Evolutionary conservation across 176 grass and related monocot species (phyloP).

Genomic region (Urochloa ruziziensis): DNA sequence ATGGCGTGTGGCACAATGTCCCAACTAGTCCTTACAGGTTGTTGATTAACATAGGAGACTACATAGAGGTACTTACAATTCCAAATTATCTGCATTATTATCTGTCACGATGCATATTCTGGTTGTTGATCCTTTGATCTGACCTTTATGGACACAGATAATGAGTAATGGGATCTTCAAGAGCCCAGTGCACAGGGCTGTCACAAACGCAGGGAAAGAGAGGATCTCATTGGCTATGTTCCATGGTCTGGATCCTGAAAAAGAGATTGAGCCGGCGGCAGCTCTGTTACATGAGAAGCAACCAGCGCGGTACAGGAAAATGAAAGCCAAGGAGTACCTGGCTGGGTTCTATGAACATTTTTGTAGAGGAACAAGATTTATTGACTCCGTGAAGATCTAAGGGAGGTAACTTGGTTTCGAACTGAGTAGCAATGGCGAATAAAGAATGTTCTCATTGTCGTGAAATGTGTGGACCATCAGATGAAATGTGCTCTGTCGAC

Average conservation of each 20-base stretch:
- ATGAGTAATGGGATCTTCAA: constrained; percentile 53
- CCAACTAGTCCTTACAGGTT: constrained; percentile 33
- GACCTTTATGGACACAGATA: not conserved
- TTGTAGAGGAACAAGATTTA: constrained; percentile 20
- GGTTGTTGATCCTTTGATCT: not conserved
- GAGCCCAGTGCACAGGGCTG: constrained; percentile 52
- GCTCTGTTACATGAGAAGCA: constrained; percentile 21
- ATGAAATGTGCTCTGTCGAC: not conserved
- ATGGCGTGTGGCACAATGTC: constrained; percentile 41
- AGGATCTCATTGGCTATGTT: constrained; percentile 58
- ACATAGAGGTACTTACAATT: constrained; percentile 40
- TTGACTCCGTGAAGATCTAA: constrained; percentile 39
- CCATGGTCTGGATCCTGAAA: constrained; percentile 29
- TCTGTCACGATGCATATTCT: not conserved
- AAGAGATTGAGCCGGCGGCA: constrained; percentile 35
- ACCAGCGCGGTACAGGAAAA: constrained; percentile 30
- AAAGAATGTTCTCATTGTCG: not conserved
- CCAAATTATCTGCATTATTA: not conserved
- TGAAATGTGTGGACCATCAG: not conserved
- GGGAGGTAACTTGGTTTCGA: not conserved
- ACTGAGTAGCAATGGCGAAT: not conserved
- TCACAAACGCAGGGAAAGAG: constrained; percentile 33
- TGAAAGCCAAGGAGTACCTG: constrained; percentile 34
- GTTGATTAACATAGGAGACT: constrained; percentile 53
- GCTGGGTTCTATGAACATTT: constrained; percentile 24